These are phyloP conservation scores for Pyrenochaeta sp. DNA, from an alignment of 2,329 filamentous ascomycete genomes.

Conservation along the genomic window DNA sequence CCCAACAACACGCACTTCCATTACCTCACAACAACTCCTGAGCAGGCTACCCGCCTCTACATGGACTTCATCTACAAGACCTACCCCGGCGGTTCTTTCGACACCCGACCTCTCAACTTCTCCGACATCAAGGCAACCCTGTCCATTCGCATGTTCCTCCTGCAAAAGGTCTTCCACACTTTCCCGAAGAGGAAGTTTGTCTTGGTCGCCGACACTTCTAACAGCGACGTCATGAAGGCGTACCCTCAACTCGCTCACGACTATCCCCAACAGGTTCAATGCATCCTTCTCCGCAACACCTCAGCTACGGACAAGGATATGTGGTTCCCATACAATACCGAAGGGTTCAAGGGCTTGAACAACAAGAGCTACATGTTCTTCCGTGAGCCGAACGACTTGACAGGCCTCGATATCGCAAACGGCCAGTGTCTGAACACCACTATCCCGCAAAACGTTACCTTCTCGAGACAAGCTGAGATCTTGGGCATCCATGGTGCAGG, in stretches of 20 bases:
- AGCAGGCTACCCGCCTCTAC: slow-evolving; percentile 79
- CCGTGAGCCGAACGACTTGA: slow-evolving; percentile 73
- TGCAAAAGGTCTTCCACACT: slow-evolving; percentile 76
- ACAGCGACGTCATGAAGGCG: slow-evolving; percentile 77
- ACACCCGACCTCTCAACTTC: slow-evolving; percentile 79
- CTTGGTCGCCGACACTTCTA: slow-evolving; percentile 78
- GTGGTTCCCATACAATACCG: slow-evolving; percentile 78
- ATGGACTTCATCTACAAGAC: slow-evolving; percentile 82
- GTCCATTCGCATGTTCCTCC: slow-evolving; percentile 73
- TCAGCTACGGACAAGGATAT: slow-evolving; percentile 72
- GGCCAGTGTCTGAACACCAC: slow-evolving; percentile 73
- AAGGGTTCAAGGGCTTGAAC: slow-evolving; percentile 72
- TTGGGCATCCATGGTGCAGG: slow-evolving; percentile 47
- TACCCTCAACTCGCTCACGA: slow-evolving; percentile 68
- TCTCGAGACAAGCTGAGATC: slow-evolving; percentile 54
- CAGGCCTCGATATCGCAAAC: slow-evolving; percentile 69
- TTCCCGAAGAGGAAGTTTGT: slow-evolving; percentile 80
- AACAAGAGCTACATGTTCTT: slow-evolving; percentile 83
- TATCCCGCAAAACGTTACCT: slow-evolving; percentile 76
- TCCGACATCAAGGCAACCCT: slow-evolving; percentile 77
- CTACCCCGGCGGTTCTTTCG: slow-evolving; percentile 79
- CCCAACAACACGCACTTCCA: slow-evolving; percentile 76
- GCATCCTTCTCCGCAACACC: slow-evolving; percentile 80
- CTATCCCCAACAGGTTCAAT: slow-evolving; percentile 76
- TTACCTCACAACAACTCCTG: slow-evolving; percentile 82